Evolutionary conservation across 306 rosid genomes (phyloP).

Genomic region (Pachyrhizus erosus): DNA sequence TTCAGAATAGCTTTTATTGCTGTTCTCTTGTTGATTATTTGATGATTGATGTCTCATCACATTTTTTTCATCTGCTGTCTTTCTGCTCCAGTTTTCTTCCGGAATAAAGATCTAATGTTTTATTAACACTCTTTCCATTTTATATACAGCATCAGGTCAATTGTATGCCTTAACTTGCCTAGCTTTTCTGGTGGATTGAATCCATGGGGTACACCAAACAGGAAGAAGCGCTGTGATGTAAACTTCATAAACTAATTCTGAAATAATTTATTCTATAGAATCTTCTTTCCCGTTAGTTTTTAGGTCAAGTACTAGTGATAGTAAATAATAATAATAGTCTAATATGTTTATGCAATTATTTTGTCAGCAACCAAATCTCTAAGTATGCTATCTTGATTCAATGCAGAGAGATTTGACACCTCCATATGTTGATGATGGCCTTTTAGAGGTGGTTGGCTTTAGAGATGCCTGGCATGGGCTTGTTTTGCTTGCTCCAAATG

Average conservation of each 20-base stretch:
- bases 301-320: background rate
- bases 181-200: conserved; percentile 98
- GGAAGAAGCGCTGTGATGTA: conserved; percentile 58
- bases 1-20: conserved; percentile 24
- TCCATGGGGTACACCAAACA: conserved; percentile 93
- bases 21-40: conserved; percentile 25
- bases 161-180: conserved; percentile 92
- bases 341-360: conserved; percentile 10
- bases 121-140: conserved; percentile 30
- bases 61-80: conserved; percentile 4
- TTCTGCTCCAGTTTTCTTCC: conserved; percentile 23
- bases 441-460: conserved; percentile 90
- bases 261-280: background rate
- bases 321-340: background rate
- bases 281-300: conserved; percentile 4
- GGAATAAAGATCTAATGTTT: conserved; percentile 28
- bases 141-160: conserved; percentile 82
- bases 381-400: conserved; percentile 39
- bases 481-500: conserved; percentile 86
- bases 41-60: conserved; percentile 13
- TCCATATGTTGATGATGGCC: conserved; percentile 95
- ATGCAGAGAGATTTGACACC: conserved; percentile 75
- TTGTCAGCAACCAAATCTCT: background rate
- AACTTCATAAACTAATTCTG: conserved; percentile 32
- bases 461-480: conserved; percentile 99